Base-by-base conservation (phyloP, 139 green algal species). In the Chlamydomonas incerta region DNA sequence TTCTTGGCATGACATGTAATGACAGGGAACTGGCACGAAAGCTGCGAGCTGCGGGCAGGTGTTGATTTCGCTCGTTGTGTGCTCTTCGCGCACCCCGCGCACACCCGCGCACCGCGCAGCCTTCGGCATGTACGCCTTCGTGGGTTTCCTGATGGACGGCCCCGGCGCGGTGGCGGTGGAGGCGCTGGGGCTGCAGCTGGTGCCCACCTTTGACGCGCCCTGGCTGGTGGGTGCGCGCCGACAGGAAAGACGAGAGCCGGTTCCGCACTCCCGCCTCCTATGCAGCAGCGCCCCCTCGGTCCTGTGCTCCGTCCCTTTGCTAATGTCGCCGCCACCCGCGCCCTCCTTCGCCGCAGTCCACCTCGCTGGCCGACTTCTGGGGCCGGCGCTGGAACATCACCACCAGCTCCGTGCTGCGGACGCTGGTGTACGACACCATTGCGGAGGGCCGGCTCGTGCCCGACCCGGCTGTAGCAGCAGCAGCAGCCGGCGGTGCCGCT, bases 171-270 rank as follows among this genome's bases (percentile, higher is more conserved):
- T 93, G 69, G 37, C 83, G 28, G 65, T 83, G 47, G 83, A 79
- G 21, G 35, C 82, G 23, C 20, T 88, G 65, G 90, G 68, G 34
- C 55, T 93, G 57, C 33, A 81, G 47, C 67, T 93, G 33, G 72
- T 90, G 26, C 90, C 90, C 11, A 87, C 88, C 8, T 93, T 93
- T 46, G 90, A 93, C 83, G 65, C 79, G 55, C 90, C 90, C 14
- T 93, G 90, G 90, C 52, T 86, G 65, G 58, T 83, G 41, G 37
- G 81, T 34, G 14, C 3, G n/a, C n/a, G n/a, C n/a, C n/a, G n/a
- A n/a, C n/a, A n/a, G n/a, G n/a, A n/a, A n/a, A n/a, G n/a, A n/a
- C n/a, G n/a, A n/a, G n/a, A n/a, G n/a, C n/a, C n/a, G n/a, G n/a
- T n/a, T n/a, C n/a, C n/a, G n/a, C n/a, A n/a, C 34, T 29, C 28